phyloP scores from a whole-genome alignment of 2,329 filamentous ascomycete genomes.

The Zasmidium angulare region DNA sequence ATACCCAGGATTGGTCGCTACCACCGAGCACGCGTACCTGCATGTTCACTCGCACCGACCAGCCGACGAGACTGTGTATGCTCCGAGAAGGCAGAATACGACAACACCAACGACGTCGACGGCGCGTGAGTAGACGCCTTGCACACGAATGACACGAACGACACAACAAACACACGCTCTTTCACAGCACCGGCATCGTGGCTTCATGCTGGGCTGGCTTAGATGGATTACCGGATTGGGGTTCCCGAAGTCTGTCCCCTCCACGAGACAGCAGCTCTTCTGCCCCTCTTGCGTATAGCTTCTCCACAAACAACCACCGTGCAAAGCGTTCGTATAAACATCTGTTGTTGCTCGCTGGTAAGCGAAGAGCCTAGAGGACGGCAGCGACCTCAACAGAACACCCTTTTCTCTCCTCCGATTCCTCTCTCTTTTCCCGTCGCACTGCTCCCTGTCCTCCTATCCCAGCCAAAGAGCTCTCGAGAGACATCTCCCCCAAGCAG shows the following conservation, averaged over 20 bases:
- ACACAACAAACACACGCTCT: too few species aligned
- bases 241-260: not conserved
- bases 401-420: not conserved
- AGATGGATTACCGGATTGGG: not conserved
- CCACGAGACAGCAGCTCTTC: not conserved
- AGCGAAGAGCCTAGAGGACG: not conserved
- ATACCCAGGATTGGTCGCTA: slow-evolving; percentile 5
- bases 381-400: not conserved
- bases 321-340: not conserved
- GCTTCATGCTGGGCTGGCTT: too few species aligned
- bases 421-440: not conserved
- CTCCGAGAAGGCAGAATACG: too few species aligned
- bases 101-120: too few species aligned
- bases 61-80: not conserved
- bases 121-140: too few species aligned
- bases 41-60: not conserved
- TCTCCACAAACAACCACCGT: not conserved
- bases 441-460: not conserved
- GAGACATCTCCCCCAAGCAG: not conserved
- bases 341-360: not conserved
- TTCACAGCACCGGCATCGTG: too few species aligned
- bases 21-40: slow-evolving; percentile 12
- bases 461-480: not conserved
- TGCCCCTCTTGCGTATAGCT: not conserved
- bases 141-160: too few species aligned